Percentiles rank a stretch among this genome's conserved stretches.
Evolutionary conservation across 73 alveolate genomes (phyloP).

Genomic region (Tetrahymena thermophila): DNA sequence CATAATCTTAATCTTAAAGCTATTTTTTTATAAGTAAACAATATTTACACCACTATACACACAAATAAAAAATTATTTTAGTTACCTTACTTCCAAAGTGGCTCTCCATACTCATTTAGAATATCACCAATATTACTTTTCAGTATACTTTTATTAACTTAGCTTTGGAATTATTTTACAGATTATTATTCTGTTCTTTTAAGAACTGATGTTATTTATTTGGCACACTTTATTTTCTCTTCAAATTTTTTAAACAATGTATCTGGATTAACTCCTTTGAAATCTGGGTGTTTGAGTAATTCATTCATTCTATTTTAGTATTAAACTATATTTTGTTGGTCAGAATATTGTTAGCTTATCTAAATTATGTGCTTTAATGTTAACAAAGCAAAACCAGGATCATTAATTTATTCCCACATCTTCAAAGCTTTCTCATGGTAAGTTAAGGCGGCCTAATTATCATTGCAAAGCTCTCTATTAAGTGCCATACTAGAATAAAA

Average conservation of each 20-base stretch:
- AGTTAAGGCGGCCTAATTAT: not conserved
- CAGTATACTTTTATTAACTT: not conserved
- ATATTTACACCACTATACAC: not conserved
- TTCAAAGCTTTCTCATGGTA: conserved; percentile 29
- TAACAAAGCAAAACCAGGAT: conserved; percentile 17
- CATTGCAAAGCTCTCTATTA: conserved; percentile 28
- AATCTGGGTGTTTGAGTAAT: conserved; percentile 6
- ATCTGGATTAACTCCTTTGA: conserved; percentile 28
- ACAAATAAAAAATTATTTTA: not conserved
- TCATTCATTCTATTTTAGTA: not conserved
- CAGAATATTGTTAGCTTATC: not conserved
- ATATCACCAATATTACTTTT: not conserved
- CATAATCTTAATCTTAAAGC: not conserved
- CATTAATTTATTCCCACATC: conserved; percentile 15
- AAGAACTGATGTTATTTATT: not conserved
- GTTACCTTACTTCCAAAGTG: not conserved
- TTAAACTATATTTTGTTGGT: not conserved
- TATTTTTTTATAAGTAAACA: not conserved
- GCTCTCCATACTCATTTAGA: not conserved
- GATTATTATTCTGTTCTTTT: not conserved
- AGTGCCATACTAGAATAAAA: conserved; percentile 33
- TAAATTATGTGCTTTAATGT: conserved; percentile 7
- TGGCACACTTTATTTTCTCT: conserved; percentile 30
- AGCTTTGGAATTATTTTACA: not conserved
- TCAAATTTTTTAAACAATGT: conserved; percentile 32